Percentiles rank a stretch among this genome's conserved stretches.
Evolutionary conservation across 495 filamentous ascomycete species (phyloP).

Genomic region (Bacidia rubella): DNA sequence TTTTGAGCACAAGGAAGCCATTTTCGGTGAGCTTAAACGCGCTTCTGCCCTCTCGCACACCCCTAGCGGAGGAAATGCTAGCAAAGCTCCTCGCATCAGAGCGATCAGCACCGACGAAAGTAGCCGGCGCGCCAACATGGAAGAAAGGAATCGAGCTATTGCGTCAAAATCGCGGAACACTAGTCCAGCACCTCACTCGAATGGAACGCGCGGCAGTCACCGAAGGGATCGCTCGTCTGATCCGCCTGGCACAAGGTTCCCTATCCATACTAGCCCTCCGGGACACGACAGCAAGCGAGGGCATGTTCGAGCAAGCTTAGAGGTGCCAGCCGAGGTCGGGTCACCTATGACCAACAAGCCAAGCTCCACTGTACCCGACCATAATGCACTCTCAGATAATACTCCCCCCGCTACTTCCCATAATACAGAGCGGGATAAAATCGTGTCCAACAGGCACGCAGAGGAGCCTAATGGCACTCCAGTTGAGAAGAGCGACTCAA

Average conservation of each 20-base stretch:
- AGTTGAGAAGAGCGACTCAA: slow-evolving; percentile 34
- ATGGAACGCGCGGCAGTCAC: slow-evolving; percentile 25
- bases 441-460: slow-evolving; percentile 18
- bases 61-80: slow-evolving; percentile 31
- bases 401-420: slow-evolving; percentile 17
- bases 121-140: slow-evolving; percentile 84
- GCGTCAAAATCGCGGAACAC: slow-evolving; percentile 59
- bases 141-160: slow-evolving; percentile 77
- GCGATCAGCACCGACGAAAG: slow-evolving; percentile 94
- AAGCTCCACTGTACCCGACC: slow-evolving; percentile 22
- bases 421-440: slow-evolving; percentile 15
- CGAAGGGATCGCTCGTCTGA: slow-evolving; percentile 74
- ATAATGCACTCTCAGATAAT: slow-evolving; percentile 9
- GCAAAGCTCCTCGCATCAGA: slow-evolving; percentile 43
- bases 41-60: slow-evolving; percentile 55
- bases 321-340: slow-evolving; percentile 39
- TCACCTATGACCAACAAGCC: slow-evolving; percentile 20
- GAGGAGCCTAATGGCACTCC: slow-evolving; percentile 23
- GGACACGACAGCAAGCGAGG: slow-evolving; percentile 35
- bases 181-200: slow-evolving; percentile 51
- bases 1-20: slow-evolving; percentile 82
- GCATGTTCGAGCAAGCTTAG: slow-evolving; percentile 39
- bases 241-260: slow-evolving; percentile 64
- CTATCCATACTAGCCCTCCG: slow-evolving; percentile 56
- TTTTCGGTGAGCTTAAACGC: slow-evolving; percentile 94